These are phyloP conservation scores for Saraca asoca DNA, from an alignment of 331 rosid genomes.

Conservation along the genomic window DNA sequence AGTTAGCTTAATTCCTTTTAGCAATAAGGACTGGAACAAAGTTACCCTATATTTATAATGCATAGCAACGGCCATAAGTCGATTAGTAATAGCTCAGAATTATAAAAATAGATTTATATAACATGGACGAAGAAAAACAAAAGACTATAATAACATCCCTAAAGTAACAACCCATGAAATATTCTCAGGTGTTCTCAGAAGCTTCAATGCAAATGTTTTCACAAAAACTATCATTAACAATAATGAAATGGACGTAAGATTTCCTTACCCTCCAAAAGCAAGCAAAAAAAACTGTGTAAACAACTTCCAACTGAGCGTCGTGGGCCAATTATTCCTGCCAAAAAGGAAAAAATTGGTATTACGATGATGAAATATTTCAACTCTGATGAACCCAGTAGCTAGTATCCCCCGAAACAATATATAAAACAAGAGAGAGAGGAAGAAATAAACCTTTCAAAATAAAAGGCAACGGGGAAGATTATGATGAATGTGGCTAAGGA, in stretches of 20 bases:
- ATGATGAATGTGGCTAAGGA: slow-evolving; percentile 62
- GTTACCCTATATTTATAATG: slow-evolving; percentile 48
- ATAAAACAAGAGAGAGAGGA: neutral
- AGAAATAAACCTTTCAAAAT: slow-evolving; percentile 64
- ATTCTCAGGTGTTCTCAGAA: neutral
- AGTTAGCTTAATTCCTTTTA: slow-evolving; percentile 70
- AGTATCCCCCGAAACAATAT: too few species aligned
- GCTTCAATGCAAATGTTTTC: neutral
- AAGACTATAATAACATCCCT: too few species aligned
- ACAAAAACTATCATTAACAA: too few species aligned
- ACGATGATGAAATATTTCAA: slow-evolving; percentile 5
- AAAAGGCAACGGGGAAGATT: slow-evolving; percentile 65
- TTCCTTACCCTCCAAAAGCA: slow-evolving; percentile 68
- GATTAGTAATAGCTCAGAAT: neutral
- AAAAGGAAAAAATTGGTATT: too few species aligned
- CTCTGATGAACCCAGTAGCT: neutral
- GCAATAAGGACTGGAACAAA: slow-evolving; percentile 62
- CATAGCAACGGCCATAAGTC: slow-evolving; percentile 21
- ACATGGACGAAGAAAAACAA: too few species aligned
- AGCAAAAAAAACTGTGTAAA: slow-evolving; percentile 44
- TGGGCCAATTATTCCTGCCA: slow-evolving; percentile 64
- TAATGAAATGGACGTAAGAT: neutral
- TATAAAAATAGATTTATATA: too few species aligned
- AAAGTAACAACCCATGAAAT: too few species aligned
- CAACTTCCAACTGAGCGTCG: slow-evolving; percentile 38